Percentiles rank a stretch among this genome's conserved stretches.
These are phyloP conservation scores for Cucurbita pepo DNA, from an alignment of 306 rosid genomes.

Conservation along the genomic window DNA sequence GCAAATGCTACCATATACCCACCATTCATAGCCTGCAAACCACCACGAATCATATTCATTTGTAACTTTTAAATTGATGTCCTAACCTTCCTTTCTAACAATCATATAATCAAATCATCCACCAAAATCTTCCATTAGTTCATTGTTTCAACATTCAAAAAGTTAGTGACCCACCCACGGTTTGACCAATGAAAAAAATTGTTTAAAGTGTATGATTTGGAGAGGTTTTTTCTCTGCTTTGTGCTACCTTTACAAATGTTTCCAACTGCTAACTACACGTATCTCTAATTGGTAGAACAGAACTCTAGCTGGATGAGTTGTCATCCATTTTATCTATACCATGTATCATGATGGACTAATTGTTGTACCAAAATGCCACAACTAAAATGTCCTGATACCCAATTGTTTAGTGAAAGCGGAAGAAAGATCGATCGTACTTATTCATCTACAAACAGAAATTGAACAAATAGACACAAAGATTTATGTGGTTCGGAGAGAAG, in stretches of 20 bases:
- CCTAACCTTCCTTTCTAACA: not conserved
- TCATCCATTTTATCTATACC: not conserved
- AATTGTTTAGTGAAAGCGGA: too few relatives aligned
- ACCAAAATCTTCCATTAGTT: not conserved
- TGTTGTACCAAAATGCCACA: too few relatives aligned
- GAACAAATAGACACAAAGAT: too few relatives aligned
- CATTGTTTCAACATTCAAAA: not conserved
- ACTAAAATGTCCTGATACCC: too few relatives aligned
- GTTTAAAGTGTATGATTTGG: not conserved
- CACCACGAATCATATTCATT: too few relatives aligned
- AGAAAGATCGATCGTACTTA: too few relatives aligned
- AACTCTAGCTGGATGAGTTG: not conserved
- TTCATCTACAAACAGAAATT: too few relatives aligned
- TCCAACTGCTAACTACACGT: not conserved
- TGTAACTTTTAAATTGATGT: not conserved
- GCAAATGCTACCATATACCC: conserved; percentile 89
- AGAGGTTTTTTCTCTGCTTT: not conserved
- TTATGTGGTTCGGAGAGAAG: too few relatives aligned
- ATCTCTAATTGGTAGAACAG: not conserved
- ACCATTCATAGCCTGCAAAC: conserved; percentile 23
- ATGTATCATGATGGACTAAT: not conserved
- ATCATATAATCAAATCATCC: not conserved
- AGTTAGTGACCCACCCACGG: not conserved
- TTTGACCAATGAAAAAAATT: not conserved
- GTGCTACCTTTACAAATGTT: not conserved